phyloP scores from a whole-genome alignment of 768 basidiomycete species.

The Termitomyces sp. region DNA sequence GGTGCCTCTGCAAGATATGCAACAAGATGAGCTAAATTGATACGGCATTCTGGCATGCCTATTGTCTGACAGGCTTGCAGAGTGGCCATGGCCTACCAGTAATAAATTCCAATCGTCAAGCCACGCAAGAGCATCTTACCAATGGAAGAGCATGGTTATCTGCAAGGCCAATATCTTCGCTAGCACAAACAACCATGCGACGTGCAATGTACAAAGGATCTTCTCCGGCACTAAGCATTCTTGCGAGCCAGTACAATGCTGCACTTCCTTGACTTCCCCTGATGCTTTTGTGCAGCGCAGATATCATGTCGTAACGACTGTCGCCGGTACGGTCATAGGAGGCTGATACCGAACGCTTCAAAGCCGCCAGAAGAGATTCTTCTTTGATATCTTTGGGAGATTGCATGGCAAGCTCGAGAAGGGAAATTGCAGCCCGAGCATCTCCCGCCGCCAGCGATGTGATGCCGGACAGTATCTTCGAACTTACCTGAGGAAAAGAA shows the following conservation, averaged over 20 bases:
- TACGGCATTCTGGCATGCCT: slow-evolving; percentile 82
- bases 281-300: slow-evolving; percentile 78
- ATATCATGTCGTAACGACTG: slow-evolving; percentile 75
- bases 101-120: background rate
- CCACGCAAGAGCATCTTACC: slow-evolving; percentile 30
- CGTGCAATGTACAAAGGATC: slow-evolving; percentile 76
- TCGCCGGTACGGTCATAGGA: slow-evolving; percentile 78
- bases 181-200: slow-evolving; percentile 73
- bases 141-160: slow-evolving; percentile 73
- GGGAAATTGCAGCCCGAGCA: slow-evolving; percentile 71
- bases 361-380: slow-evolving; percentile 43
- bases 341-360: slow-evolving; percentile 59
- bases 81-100: slow-evolving; percentile 53
- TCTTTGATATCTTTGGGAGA: slow-evolving; percentile 37
- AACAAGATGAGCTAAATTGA: slow-evolving; percentile 72
- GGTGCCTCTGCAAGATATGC: slow-evolving; percentile 78
- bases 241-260: slow-evolving; percentile 84
- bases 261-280: slow-evolving; percentile 73
- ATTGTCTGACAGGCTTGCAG: slow-evolving; percentile 61
- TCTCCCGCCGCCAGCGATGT: slow-evolving; percentile 59
- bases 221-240: slow-evolving; percentile 77
- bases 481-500: slow-evolving; percentile 35
- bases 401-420: slow-evolving; percentile 64
- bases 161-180: slow-evolving; percentile 82
- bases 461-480: slow-evolving; percentile 42